Conservation (phyloP, 192 early-diverging fungal genomes). For the Anaeromyces robustus region DNA sequence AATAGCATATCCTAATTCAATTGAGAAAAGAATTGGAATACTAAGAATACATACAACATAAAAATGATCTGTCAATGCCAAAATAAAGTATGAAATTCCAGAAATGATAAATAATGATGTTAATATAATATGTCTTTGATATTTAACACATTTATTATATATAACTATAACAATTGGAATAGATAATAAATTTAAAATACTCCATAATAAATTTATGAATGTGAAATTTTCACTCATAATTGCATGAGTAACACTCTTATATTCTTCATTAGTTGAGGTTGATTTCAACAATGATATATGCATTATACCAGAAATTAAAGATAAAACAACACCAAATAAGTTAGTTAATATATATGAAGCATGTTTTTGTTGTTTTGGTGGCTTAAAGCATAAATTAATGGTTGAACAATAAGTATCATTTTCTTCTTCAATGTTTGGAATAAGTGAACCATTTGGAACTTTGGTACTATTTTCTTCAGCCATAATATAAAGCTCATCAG, state of each 20-base stretch:
- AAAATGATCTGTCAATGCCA: background rate
- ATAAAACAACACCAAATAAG: background rate
- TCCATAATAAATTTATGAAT: background rate
- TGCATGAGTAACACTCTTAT: background rate
- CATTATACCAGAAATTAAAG: background rate
- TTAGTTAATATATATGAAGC: background rate
- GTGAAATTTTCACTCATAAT: background rate
- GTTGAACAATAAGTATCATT: background rate
- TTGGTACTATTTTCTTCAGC: background rate
- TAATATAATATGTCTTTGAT: background rate
- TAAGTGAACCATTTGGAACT: background rate
- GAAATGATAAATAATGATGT: background rate
- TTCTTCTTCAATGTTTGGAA: background rate
- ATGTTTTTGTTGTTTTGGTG: background rate
- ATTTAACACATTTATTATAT: background rate
- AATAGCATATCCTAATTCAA: background rate
- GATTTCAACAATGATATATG: background rate
- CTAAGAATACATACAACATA: background rate
- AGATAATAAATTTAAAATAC: background rate
- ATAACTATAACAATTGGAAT: background rate
- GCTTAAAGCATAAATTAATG: background rate
- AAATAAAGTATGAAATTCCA: background rate
- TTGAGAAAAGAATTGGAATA: background rate
- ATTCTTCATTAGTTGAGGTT: background rate
- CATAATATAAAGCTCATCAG: background rate